Evolutionary conservation across 768 basidiomycete species (phyloP).

Genomic region (Lactifluus piperatus): DNA sequence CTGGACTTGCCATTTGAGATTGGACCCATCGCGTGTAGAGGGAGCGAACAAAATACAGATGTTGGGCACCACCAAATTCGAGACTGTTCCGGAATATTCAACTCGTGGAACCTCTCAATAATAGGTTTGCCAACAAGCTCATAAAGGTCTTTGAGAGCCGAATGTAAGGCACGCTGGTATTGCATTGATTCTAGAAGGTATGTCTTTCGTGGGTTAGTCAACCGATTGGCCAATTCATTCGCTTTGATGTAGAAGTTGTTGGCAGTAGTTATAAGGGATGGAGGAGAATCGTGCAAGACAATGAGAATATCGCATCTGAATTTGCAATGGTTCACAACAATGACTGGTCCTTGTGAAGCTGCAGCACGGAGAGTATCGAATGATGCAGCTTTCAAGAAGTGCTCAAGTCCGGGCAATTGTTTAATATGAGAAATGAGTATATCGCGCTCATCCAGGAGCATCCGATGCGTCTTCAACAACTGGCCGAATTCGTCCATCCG

Average conservation of each 20-base stretch:
- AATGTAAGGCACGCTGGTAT: not conserved
- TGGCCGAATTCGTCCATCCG: not conserved
- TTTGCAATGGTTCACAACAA: too few relatives aligned
- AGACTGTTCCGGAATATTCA: not conserved
- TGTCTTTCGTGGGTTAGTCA: not conserved
- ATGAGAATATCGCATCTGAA: too few relatives aligned
- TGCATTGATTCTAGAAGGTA: not conserved
- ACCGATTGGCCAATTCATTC: not conserved
- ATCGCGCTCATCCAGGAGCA: not conserved
- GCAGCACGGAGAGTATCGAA: not conserved
- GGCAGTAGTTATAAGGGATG: not conserved
- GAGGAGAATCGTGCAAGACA: not conserved
- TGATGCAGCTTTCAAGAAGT: not conserved
- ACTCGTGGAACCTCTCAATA: not conserved
- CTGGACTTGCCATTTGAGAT: not conserved
- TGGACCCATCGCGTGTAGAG: conserved; percentile 1
- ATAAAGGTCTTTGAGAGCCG: not conserved
- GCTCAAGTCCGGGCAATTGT: not conserved
- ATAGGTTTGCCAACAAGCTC: not conserved
- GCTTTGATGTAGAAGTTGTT: not conserved
- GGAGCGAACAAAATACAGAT: conserved; percentile 7
- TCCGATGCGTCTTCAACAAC: not conserved
- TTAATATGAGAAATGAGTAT: not conserved
- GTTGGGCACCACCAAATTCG: too few relatives aligned
- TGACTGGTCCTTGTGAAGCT: not conserved